Evolutionary conservation across 768 basidiomycete genomes (phyloP).

Genomic region (Tulasnella sp.): DNA sequence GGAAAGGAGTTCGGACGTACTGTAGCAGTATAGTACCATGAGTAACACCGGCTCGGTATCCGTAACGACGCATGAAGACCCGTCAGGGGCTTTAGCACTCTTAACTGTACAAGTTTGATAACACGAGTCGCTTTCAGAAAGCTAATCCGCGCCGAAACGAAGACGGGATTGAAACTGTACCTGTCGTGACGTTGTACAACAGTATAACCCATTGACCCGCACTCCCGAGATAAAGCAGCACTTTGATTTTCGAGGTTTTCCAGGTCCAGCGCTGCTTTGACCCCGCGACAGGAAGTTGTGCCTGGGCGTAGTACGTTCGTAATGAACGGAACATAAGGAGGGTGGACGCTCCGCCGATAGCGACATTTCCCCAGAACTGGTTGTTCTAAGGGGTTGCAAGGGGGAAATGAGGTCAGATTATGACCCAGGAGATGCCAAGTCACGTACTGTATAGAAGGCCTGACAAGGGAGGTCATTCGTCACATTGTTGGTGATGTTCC

Average conservation of each 20-base stretch:
- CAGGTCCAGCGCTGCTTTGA: neutral
- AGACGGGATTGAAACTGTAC: neutral
- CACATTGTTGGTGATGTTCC: constrained; percentile 4
- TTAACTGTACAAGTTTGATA: neutral
- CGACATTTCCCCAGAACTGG: constrained; percentile 34
- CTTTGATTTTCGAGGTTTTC: constrained; percentile 38
- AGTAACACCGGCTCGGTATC: constrained; percentile 46
- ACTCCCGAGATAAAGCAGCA: constrained; percentile 49
- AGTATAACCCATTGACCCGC: constrained; percentile 44
- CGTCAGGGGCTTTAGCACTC: neutral
- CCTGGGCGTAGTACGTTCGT: constrained; percentile 35
- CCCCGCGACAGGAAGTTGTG: neutral
- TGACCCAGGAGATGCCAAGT: neutral
- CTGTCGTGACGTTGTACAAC: constrained; percentile 4
- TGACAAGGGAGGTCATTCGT: neutral
- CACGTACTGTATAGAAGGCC: neutral
- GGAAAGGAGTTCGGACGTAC: constrained; percentile 14
- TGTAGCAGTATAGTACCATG: constrained; percentile 65
- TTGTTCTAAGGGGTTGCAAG: constrained; percentile 33
- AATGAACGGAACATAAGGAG: constrained; percentile 33
- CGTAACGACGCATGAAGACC: constrained; percentile 24
- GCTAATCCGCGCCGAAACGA: no score
- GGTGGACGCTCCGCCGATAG: constrained; percentile 28
- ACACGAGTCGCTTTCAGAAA: neutral
- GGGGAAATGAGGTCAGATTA: no score